A percentile compares a stretch with the other conserved stretches of the same genome.
phyloP scores from a whole-genome alignment of 768 basidiomycete genomes.

The Boletus pseudo-olivaceus region DNA sequence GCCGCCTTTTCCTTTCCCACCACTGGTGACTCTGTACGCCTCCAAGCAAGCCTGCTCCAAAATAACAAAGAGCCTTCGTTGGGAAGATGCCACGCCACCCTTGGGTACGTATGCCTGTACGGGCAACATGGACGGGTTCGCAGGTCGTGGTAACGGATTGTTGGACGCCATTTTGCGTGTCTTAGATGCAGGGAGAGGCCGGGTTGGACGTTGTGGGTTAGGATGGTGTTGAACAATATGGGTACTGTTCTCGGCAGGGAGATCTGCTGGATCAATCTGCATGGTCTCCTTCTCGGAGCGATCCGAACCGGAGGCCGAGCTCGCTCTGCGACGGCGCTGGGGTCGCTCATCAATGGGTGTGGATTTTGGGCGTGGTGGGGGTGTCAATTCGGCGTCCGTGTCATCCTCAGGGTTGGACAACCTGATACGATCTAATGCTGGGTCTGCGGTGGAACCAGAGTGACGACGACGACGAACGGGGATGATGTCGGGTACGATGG shows the following conservation, averaged over 20 bases:
- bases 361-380: conserved; percentile 71
- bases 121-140: conserved; percentile 80
- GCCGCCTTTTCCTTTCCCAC: conserved; percentile 47
- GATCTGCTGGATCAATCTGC: conserved; percentile 22
- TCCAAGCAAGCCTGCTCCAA: conserved; percentile 94
- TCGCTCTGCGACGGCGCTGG: conserved; percentile 44
- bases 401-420: conserved; percentile 18
- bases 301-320: conserved; percentile 35
- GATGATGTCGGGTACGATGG: conserved; percentile 11
- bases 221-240: conserved; percentile 7
- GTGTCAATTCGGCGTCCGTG: conserved; percentile 32
- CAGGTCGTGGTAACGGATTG: conserved; percentile 45
- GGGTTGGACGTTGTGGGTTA: conserved; percentile 54
- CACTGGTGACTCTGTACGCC: conserved; percentile 80
- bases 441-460: conserved; percentile 49
- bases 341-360: conserved; percentile 64
- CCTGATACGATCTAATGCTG: conserved; percentile 21
- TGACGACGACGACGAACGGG: conserved; percentile 55
- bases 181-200: conserved; percentile 57
- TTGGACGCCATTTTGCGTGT: conserved; percentile 50
- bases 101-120: conserved; percentile 74
- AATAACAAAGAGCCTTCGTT: conserved; percentile 81
- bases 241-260: neutral
- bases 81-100: conserved; percentile 47
- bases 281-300: conserved; percentile 35